Conservation (phyloP, 1,139 yeast species). For the Saccharomyces hybrid region DNA sequence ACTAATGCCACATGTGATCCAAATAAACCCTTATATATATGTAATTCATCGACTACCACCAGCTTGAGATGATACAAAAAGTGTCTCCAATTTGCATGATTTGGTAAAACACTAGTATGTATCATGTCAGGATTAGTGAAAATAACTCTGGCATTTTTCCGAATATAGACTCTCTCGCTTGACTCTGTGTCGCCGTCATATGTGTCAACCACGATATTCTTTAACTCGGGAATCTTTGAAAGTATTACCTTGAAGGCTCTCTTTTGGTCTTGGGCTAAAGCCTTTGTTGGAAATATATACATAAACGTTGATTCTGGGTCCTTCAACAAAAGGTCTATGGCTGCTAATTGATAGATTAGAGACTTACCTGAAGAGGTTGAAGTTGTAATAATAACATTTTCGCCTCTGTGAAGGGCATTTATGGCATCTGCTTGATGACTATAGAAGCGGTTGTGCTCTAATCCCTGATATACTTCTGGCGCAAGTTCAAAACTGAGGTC, state of each 20-base stretch:
- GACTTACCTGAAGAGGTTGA: slow-evolving; percentile 96
- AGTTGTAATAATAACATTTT: slow-evolving; percentile 78
- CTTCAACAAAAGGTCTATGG: slow-evolving; percentile 43
- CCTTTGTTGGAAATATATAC: slow-evolving; percentile 92
- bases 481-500: slow-evolving; percentile 37
- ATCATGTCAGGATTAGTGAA: slow-evolving; percentile 94
- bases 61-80: slow-evolving; percentile 58
- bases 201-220: slow-evolving; percentile 48
- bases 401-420: slow-evolving; percentile 43
- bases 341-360: slow-evolving; percentile 81
- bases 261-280: slow-evolving; percentile 92
- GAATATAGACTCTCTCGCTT: slow-evolving; percentile 45
- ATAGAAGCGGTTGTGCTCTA: slow-evolving; percentile 51
- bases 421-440: slow-evolving; percentile 78
- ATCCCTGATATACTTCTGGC: slow-evolving; percentile 42
- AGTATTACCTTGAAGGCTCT: slow-evolving; percentile 64
- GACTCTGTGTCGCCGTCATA: slow-evolving; percentile 88
- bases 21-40: slow-evolving; percentile 80
- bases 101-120: slow-evolving; percentile 78
- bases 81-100: slow-evolving; percentile 61
- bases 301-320: slow-evolving; percentile 64
- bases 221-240: slow-evolving; percentile 35
- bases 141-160: slow-evolving; percentile 63
- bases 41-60: slow-evolving; percentile 86
- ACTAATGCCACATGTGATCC: slow-evolving; percentile 88